Conservation (phyloP, 768 basidiomycete genomes). For the Cystobasidium onofrii region DNA sequence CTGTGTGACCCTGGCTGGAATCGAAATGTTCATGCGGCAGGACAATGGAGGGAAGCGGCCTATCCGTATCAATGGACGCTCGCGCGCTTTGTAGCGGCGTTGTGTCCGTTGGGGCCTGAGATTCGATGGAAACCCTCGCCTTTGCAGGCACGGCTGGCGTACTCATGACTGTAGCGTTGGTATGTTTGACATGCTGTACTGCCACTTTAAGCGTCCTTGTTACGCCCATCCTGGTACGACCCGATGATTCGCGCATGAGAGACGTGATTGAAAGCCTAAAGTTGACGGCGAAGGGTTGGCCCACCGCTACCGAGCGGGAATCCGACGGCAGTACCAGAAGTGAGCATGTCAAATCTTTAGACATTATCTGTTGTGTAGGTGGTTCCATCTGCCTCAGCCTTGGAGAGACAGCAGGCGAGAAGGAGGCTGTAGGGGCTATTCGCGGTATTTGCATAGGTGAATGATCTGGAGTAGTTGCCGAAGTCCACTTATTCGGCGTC, state of each 20-base stretch:
- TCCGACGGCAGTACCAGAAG: neutral
- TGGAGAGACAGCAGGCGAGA: neutral
- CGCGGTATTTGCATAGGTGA: constrained; percentile 2
- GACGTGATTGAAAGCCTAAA: neutral
- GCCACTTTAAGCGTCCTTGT: neutral
- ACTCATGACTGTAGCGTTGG: neutral
- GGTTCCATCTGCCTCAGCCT: neutral
- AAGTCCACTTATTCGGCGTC: neutral
- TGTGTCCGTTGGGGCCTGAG: neutral
- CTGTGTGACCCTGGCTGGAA: neutral
- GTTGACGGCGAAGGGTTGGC: constrained; percentile 6
- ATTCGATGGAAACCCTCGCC: neutral
- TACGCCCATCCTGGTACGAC: no score
- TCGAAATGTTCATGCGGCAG: neutral
- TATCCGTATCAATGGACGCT: neutral
- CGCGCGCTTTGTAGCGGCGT: constrained; percentile 21
- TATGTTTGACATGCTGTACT: constrained; percentile 1
- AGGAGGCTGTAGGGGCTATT: neutral
- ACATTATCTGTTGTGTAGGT: neutral
- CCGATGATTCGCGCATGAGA: neutral
- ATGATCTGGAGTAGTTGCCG: neutral
- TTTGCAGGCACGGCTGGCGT: neutral
- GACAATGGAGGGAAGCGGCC: neutral
- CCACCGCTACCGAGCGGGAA: neutral
- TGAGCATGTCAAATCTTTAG: neutral